Percentiles rank a stretch among this genome's conserved stretches.
Conservation (phyloP, 2,329 filamentous ascomycete genomes). For the Falciphora oryzae region DNA sequence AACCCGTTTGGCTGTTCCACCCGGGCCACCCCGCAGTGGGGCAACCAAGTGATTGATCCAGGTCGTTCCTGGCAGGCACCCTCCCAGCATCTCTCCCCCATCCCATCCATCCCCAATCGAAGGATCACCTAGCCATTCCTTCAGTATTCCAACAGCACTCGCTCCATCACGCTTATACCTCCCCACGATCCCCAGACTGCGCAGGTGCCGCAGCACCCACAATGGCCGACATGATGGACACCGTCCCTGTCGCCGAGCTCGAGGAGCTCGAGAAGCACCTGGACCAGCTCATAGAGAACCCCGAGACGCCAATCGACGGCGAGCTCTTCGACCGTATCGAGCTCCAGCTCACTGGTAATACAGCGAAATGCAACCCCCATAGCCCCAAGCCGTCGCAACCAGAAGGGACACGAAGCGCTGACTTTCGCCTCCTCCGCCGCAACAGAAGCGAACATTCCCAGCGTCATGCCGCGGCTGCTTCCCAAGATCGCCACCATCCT, state of each 20-base stretch:
- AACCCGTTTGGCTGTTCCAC: neutral
- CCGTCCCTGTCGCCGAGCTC: slow-evolving; percentile 44
- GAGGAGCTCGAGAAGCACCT: slow-evolving; percentile 51
- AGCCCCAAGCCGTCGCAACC: neutral
- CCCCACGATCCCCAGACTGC: neutral
- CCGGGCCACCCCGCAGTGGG: neutral
- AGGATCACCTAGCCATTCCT: too few species aligned
- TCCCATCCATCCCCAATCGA: too few species aligned
- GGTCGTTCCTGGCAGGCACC: neutral
- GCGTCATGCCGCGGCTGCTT: slow-evolving; percentile 47
- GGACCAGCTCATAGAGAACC: slow-evolving; percentile 39
- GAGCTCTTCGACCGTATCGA: slow-evolving; percentile 55
- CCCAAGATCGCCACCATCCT: slow-evolving; percentile 49
- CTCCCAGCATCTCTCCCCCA: too few species aligned
- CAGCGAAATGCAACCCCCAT: slow-evolving; percentile 27
- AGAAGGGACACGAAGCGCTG: slow-evolving; percentile 8
- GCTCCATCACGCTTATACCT: neutral
- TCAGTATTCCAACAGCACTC: too few species aligned
- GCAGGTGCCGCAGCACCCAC: neutral
- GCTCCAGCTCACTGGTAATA: slow-evolving; percentile 43
- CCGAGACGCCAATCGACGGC: slow-evolving; percentile 35
- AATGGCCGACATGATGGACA: slow-evolving; percentile 25
- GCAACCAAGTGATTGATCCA: neutral
- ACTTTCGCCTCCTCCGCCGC: neutral
- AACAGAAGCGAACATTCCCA: slow-evolving; percentile 44